phyloP scores from a whole-genome alignment of 768 basidiomycete species.

The Kwoniella sp. region DNA sequence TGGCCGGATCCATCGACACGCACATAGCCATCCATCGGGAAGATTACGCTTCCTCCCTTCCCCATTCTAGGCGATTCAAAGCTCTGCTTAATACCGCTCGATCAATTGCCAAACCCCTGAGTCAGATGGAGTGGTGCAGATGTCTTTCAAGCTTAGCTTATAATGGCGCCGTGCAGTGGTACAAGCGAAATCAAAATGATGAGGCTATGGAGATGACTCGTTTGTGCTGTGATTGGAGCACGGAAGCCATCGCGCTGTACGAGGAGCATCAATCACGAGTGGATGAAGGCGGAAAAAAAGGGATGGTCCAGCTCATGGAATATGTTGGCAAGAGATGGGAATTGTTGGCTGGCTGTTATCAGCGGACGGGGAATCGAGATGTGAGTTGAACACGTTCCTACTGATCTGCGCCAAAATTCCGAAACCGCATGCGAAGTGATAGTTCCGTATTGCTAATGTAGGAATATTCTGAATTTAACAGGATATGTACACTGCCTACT shows the following conservation, averaged over 20 bases:
- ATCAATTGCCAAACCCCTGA: neutral
- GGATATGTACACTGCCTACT: conserved; percentile 25
- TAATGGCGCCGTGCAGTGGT: conserved; percentile 59
- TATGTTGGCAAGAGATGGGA: conserved; percentile 77
- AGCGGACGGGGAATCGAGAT: conserved; percentile 74
- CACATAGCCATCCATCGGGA: neutral
- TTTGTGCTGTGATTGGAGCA: conserved; percentile 65
- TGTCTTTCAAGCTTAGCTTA: conserved; percentile 49
- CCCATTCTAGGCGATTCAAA: neutral
- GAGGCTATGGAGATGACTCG: conserved; percentile 70
- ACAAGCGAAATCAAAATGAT: conserved; percentile 66
- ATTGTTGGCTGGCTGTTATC: conserved; percentile 73
- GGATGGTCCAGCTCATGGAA: conserved; percentile 46
- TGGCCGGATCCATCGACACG: neutral
- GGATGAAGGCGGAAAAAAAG: conserved; percentile 39
- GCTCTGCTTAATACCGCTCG: neutral
- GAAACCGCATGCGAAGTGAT: too few relatives aligned
- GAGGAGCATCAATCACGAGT: neutral
- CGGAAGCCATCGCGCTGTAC: conserved; percentile 57
- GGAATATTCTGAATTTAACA: too few relatives aligned
- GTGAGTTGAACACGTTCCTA: too few relatives aligned
- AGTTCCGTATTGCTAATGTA: too few relatives aligned
- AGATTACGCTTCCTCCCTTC: neutral
- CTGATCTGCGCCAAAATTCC: too few relatives aligned
- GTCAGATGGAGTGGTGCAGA: conserved; percentile 46